Evolutionary conservation across 163 green algal genomes (phyloP), one percentile per base, ranked within the genome.

Genomic region (Scenedesmus sp.): DNA sequence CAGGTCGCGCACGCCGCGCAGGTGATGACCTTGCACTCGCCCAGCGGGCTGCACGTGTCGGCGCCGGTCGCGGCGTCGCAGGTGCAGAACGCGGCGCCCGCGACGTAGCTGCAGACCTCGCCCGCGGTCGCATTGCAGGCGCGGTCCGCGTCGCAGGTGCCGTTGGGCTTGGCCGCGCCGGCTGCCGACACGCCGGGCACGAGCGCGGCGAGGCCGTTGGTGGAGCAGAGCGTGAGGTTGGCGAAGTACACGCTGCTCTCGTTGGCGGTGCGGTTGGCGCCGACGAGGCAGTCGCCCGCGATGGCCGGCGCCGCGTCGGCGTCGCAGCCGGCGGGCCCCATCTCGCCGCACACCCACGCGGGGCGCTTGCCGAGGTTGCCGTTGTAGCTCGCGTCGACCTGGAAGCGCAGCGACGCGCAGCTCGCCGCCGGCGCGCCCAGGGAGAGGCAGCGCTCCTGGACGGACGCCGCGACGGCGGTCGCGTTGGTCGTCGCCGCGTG

Each of bases 321-420:
- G n/a, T n/a, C n/a, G n/a, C n/a, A n/a, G n/a, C n/a, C n/a, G 24
- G 48, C 63, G 20, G 24, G 31, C 13, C 11, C 48, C 31, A 75
- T 31, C 1, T 48, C 26, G n/a, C 62, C 20, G 47, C 65, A 75
- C 10, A 75, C 29, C 65, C 6, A 47, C 0, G 42, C 65, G 48
- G 65, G 24, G 13, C 65, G 45, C 65, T 62, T 60, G 45, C 45
- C 65, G 10, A 62, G 26, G 65, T 75, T 75, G 26, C 65, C 65
- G 14, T 75, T 42, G 36, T 58, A 72, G 63, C 63, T 72, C 9
- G 5, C 42, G 29, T 51, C 63, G 57, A 72, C 57, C 22, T 15
- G 63, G 2, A 72, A 29, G 26, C 42, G 42, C 26, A 45, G n/a
- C 18, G 9, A 17, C 14, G 42, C 57, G 63, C 63, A 72, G 7